phyloP scores from a whole-genome alignment of 2,329 filamentous ascomycete genomes.

The Cladosporium sp. region DNA sequence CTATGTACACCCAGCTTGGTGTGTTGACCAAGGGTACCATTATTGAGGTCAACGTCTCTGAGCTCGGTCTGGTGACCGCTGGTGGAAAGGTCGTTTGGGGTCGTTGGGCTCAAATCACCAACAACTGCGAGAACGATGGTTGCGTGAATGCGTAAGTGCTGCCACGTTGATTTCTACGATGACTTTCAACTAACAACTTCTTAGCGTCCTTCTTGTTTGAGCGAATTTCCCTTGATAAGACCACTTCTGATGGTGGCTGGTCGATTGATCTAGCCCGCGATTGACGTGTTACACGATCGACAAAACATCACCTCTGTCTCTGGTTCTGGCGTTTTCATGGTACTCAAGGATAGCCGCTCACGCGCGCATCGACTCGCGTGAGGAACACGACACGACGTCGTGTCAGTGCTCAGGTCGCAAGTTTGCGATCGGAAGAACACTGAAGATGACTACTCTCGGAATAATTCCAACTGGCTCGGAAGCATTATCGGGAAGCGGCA shows the following conservation, averaged over 20 bases:
- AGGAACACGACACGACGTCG: neutral
- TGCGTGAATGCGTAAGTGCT: slow-evolving; percentile 46
- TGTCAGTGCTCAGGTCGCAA: slow-evolving; percentile 6
- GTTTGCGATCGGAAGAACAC: neutral
- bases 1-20: slow-evolving; percentile 88
- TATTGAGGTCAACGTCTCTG: slow-evolving; percentile 90
- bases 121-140: slow-evolving; percentile 62
- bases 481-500: slow-evolving; percentile 10
- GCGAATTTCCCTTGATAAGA: neutral
- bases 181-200: neutral
- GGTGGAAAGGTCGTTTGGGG: slow-evolving; percentile 94
- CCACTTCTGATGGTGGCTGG: neutral
- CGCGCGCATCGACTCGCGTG: slow-evolving; percentile 3
- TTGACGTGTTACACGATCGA: neutral
- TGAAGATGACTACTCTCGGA: neutral
- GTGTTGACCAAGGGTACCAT: slow-evolving; percentile 83
- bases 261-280: neutral
- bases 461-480: slow-evolving; percentile 12
- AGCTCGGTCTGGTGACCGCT: slow-evolving; percentile 86
- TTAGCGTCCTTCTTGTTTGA: slow-evolving; percentile 20
- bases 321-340: slow-evolving; percentile 12
- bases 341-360: neutral
- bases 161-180: neutral
- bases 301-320: slow-evolving; percentile 2
- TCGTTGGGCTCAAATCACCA: slow-evolving; percentile 72